These are phyloP conservation scores for Edaphochlamys debaryana DNA, from an alignment of 139 green algal species.

Conservation along the genomic window DNA sequence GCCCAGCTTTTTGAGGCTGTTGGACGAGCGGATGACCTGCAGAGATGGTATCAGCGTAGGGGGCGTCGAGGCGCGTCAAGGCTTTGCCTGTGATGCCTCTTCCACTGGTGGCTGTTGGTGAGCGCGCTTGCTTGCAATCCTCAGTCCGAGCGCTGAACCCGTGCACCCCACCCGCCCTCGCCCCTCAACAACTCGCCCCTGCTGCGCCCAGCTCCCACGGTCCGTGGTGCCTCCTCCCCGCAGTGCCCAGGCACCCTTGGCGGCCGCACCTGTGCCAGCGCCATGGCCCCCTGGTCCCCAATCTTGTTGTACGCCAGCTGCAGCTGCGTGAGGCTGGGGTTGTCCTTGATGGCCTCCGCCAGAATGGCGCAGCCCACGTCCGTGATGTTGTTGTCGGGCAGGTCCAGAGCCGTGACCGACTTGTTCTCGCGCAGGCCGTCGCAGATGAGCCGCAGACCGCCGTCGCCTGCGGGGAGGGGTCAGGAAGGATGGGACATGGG, in stretches of 20 bases:
- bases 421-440: conserved; percentile 56
- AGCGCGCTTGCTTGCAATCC: too few species aligned
- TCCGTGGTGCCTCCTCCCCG: too few species aligned
- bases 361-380: conserved; percentile 45
- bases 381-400: conserved; percentile 65
- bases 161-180: too few species aligned
- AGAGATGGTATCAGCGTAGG: neutral
- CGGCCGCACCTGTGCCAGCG: conserved; percentile 59
- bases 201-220: too few species aligned
- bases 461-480: conserved; percentile 53
- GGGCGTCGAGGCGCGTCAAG: neutral
- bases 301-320: conserved; percentile 67
- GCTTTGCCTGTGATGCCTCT: neutral
- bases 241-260: too few species aligned
- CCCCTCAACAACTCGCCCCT: neutral
- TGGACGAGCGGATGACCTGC: conserved; percentile 39
- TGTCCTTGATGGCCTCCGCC: conserved; percentile 51
- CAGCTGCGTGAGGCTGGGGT: conserved; percentile 56
- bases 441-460: conserved; percentile 53
- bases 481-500: neutral
- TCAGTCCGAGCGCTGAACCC: neutral
- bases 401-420: conserved; percentile 59
- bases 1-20: conserved; percentile 58
- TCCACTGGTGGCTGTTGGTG: too few species aligned
- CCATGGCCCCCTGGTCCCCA: conserved; percentile 47